Conservation (phyloP, 2,329 filamentous ascomycete species). For the Pestalotiopsis sp. region DNA sequence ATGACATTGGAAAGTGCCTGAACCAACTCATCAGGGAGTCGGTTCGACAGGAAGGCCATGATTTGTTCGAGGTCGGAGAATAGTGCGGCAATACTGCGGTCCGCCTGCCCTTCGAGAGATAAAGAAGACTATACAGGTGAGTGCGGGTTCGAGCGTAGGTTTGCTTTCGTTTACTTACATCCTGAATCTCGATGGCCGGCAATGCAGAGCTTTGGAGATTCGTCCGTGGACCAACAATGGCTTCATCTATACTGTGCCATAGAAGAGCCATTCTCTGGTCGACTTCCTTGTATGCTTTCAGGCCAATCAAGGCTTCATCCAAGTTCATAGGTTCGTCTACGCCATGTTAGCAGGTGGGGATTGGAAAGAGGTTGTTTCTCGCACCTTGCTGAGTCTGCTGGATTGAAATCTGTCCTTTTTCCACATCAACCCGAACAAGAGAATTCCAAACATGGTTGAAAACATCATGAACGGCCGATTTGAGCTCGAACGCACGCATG, state of each 20-base stretch:
- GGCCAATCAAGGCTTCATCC: slow-evolving; percentile 55
- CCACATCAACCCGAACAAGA: slow-evolving; percentile 65
- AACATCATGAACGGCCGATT: slow-evolving; percentile 65
- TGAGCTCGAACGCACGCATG: slow-evolving; percentile 66
- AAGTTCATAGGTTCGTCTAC: slow-evolving; percentile 56
- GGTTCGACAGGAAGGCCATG: slow-evolving; percentile 53
- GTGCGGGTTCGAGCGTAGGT: slow-evolving; percentile 18
- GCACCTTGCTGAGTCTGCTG: slow-evolving; percentile 53
- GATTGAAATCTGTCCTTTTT: slow-evolving; percentile 59
- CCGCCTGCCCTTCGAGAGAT: slow-evolving; percentile 42
- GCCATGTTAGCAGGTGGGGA: slow-evolving; percentile 19
- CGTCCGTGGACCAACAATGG: slow-evolving; percentile 64
- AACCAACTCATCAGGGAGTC: slow-evolving; percentile 57
- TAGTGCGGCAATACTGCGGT: slow-evolving; percentile 51
- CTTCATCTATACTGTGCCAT: slow-evolving; percentile 64
- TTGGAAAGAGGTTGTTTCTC: slow-evolving; percentile 14
- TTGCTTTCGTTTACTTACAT: slow-evolving; percentile 33
- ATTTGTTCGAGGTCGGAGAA: slow-evolving; percentile 56
- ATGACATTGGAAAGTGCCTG: slow-evolving; percentile 68
- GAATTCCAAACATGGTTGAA: slow-evolving; percentile 73
- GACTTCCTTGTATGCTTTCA: slow-evolving; percentile 63
- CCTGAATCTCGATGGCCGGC: slow-evolving; percentile 43
- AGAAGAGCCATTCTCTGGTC: slow-evolving; percentile 62
- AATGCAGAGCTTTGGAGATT: slow-evolving; percentile 37
- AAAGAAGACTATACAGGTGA: slow-evolving; percentile 43